These are phyloP conservation scores for Babesia bigemina DNA, from an alignment of 169 alveolate genomes.

Conservation along the genomic window DNA sequence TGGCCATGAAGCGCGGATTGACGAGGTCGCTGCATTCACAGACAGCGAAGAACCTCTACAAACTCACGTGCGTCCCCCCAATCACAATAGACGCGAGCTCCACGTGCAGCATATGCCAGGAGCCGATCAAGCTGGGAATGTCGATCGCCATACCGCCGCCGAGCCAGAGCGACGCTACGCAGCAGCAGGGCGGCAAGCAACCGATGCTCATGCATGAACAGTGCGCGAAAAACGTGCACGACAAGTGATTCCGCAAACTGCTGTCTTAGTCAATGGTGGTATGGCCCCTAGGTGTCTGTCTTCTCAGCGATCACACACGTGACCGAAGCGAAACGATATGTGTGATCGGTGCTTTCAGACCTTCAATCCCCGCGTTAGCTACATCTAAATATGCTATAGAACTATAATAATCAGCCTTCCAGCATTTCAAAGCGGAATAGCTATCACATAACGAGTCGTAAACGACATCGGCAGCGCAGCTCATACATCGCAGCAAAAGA, in stretches of 20 bases:
- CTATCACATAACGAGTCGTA: too few relatives aligned
- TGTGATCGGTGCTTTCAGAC: too few relatives aligned
- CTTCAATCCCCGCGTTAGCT: too few relatives aligned
- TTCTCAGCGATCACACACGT: too few relatives aligned
- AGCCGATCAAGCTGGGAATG: conserved; percentile 65
- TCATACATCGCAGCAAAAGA: too few relatives aligned
- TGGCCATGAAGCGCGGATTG: conserved; percentile 58
- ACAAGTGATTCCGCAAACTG: conserved; percentile 3
- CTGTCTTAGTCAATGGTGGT: too few relatives aligned
- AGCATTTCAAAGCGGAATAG: too few relatives aligned
- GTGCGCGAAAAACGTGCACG: conserved; percentile 50
- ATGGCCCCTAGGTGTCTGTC: too few relatives aligned
- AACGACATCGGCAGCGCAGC: too few relatives aligned
- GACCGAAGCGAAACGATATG: too few relatives aligned
- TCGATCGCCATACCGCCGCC: conserved; percentile 60
- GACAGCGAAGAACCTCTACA: conserved; percentile 41
- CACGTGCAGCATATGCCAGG: conserved; percentile 50
- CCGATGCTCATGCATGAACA: conserved; percentile 51
- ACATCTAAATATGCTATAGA: too few relatives aligned
- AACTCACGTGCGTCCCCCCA: conserved; percentile 62
- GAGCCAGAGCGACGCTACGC: conserved; percentile 24
- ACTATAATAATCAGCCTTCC: too few relatives aligned
- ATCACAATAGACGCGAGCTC: conserved; percentile 60
- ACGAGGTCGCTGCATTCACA: conserved; percentile 45
- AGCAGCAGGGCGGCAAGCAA: conserved; percentile 11